These are phyloP conservation scores for Candida dendrica DNA, from an alignment of 805 yeast genomes.

Conservation along the genomic window DNA sequence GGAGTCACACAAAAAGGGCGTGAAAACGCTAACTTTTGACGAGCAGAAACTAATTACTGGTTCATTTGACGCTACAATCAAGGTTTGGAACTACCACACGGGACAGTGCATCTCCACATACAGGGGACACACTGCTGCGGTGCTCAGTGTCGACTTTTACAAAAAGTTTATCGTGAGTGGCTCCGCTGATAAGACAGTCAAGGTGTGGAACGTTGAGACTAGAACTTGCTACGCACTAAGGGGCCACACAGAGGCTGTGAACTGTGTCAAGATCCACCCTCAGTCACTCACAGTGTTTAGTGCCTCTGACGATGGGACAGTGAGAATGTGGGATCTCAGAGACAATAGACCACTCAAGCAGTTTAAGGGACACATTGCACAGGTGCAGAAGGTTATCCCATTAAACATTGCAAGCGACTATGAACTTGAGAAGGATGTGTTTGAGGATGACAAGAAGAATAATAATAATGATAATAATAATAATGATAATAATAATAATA, in stretches of 20 bases:
- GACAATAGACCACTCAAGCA: constrained; percentile 73
- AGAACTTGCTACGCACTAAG: constrained; percentile 87
- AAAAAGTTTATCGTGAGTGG: constrained; percentile 86
- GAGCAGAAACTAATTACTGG: constrained; percentile 87
- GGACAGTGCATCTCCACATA: constrained; percentile 94
- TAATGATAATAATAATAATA: constrained; percentile 10
- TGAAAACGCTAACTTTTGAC: constrained; percentile 79
- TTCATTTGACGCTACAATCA: constrained; percentile 82
- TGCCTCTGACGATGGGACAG: constrained; percentile 87
- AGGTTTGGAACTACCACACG: constrained; percentile 93
- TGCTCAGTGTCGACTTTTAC: constrained; percentile 74
- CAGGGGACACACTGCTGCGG: constrained; percentile 85
- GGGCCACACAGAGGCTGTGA: constrained; percentile 92
- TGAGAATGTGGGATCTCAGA: constrained; percentile 88
- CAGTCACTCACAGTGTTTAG: constrained; percentile 73
- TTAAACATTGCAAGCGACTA: constrained; percentile 62
- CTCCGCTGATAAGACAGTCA: constrained; percentile 84
- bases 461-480: constrained; percentile 8
- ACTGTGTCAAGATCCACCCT: constrained; percentile 79
- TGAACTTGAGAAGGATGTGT: constrained; percentile 38
- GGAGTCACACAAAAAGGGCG: constrained; percentile 85
- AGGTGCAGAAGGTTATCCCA: constrained; percentile 89
- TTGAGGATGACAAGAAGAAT: constrained; percentile 14
- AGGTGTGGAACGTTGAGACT: constrained; percentile 94
- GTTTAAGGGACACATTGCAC: constrained; percentile 88